Evolutionary conservation across 2,329 filamentous ascomycete species (phyloP).

Genomic region (Leptographium wingfieldii): DNA sequence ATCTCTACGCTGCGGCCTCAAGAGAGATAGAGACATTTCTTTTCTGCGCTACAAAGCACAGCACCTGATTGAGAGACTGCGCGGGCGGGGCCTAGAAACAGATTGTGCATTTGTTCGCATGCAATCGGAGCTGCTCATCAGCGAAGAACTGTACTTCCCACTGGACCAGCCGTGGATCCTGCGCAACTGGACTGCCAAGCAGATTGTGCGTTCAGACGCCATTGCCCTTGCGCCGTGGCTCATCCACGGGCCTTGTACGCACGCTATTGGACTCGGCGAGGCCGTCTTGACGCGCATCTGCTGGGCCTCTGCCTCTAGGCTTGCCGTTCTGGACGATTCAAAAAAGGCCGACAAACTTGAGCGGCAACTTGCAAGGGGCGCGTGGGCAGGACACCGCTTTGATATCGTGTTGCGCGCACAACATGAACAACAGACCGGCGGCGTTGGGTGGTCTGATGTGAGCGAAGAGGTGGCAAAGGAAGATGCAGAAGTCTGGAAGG

Average conservation of each 20-base stretch:
- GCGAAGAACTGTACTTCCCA: not conserved
- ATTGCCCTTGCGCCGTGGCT: not conserved
- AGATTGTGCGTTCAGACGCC: not conserved
- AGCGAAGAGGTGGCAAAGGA: too few relatives aligned
- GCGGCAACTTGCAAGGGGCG: too few relatives aligned
- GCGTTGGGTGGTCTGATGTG: too few relatives aligned
- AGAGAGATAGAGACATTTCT: not conserved
- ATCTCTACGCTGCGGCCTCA: not conserved
- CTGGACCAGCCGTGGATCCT: not conserved
- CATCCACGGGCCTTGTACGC: not conserved
- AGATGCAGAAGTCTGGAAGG: too few relatives aligned
- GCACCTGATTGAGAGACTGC: not conserved
- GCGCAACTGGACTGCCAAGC: not conserved
- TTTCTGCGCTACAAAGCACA: not conserved
- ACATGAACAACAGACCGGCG: too few relatives aligned
- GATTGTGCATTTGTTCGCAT: not conserved
- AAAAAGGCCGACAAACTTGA: too few relatives aligned
- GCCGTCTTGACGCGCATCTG: not conserved
- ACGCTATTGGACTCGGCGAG: not conserved
- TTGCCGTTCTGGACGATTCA: too few relatives aligned
- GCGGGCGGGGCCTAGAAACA: not conserved
- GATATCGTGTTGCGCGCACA: too few relatives aligned
- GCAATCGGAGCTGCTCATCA: not conserved
- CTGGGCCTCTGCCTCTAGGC: not conserved
- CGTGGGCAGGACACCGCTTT: too few relatives aligned